Evolutionary conservation across 768 basidiomycete genomes (phyloP).

Genomic region (Mycena maculata): DNA sequence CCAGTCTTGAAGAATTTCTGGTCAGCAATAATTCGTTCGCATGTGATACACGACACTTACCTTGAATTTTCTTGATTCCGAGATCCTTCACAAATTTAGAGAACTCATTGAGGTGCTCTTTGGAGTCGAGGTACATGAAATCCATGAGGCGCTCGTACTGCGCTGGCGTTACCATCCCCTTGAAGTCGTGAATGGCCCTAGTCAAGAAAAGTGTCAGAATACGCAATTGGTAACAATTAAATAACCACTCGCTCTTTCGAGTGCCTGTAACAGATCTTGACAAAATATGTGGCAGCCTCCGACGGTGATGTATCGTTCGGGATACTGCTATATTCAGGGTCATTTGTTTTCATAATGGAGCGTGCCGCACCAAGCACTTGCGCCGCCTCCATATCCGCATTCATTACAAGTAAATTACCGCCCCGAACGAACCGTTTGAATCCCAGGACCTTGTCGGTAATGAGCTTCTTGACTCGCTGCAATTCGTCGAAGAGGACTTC

Average conservation of each 20-base stretch:
- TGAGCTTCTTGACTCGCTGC: too few relatives aligned
- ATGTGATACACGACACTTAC: too few relatives aligned
- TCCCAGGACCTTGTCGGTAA: too few relatives aligned
- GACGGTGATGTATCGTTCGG: neutral
- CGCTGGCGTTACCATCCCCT: neutral
- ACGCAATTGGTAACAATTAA: neutral
- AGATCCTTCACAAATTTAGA: neutral
- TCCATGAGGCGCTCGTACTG: neutral
- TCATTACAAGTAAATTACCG: too few relatives aligned
- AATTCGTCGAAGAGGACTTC: too few relatives aligned
- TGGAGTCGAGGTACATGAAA: neutral
- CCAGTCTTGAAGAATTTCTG: neutral
- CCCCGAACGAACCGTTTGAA: too few relatives aligned
- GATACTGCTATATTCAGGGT: neutral
- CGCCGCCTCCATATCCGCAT: too few relatives aligned
- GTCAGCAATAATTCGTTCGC: neutral
- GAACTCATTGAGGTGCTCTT: neutral
- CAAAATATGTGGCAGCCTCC: neutral
- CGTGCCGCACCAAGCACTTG: too few relatives aligned
- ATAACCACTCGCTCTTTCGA: neutral
- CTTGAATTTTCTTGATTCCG: neutral
- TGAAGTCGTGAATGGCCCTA: conserved; percentile 7
- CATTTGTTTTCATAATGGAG: neutral
- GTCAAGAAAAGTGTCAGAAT: neutral
- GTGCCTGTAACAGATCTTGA: neutral